phyloP scores from a whole-genome alignment of 805 yeast species.

The Starmerella bombicola region DNA sequence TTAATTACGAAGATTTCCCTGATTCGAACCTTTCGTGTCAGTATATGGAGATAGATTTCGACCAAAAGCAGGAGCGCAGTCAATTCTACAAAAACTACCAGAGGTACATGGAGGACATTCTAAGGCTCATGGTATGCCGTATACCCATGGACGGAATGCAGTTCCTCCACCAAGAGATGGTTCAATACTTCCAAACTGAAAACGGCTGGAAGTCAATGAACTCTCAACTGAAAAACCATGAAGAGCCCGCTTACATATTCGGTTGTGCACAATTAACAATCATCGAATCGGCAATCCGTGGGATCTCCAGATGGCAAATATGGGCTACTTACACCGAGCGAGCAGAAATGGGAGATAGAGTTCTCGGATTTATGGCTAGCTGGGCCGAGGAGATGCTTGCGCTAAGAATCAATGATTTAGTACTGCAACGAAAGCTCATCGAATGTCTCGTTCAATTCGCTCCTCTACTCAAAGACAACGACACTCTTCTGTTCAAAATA shows the following conservation, averaged over 20 bases:
- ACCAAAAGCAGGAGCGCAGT: conserved; percentile 65
- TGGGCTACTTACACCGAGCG: conserved; percentile 62
- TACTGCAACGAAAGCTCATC: conserved; percentile 67
- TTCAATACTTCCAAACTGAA: conserved; percentile 51
- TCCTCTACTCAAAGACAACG: conserved; percentile 67
- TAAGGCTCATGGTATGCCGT: conserved; percentile 75
- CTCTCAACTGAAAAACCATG: conserved; percentile 23
- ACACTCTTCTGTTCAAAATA: conserved; percentile 63
- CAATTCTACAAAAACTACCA: conserved; percentile 69
- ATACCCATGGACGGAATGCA: conserved; percentile 66
- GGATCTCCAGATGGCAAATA: conserved; percentile 87
- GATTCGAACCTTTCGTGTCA: conserved; percentile 53
- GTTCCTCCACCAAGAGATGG: conserved; percentile 69
- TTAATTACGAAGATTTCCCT: conserved; percentile 57
- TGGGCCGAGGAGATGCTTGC: conserved; percentile 43
- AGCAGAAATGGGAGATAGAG: conserved; percentile 40
- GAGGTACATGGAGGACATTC: conserved; percentile 79
- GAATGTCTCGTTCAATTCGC: conserved; percentile 92
- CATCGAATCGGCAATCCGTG: conserved; percentile 81
- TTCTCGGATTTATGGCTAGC: conserved; percentile 59
- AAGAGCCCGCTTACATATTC: conserved; percentile 47
- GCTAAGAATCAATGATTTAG: conserved; percentile 67
- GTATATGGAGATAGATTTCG: conserved; percentile 76
- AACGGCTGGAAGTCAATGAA: conserved; percentile 54
- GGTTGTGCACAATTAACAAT: conserved; percentile 75